Base-by-base conservation (phyloP, 352 stramenopile genomes). In the Globisporangium radiosum region DNA sequence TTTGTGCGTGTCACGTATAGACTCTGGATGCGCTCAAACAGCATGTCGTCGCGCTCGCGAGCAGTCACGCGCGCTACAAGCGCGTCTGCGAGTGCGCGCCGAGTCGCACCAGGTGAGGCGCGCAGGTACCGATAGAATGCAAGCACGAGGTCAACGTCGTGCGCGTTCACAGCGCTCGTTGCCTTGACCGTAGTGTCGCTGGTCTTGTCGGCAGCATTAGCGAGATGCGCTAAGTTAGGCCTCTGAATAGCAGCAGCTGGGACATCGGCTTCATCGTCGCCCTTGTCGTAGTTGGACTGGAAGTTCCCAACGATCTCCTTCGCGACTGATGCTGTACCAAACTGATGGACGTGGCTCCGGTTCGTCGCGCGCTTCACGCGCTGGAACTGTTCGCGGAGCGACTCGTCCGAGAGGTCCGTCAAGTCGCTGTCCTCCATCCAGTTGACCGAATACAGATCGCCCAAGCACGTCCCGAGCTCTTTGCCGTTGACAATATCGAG, bases 361-460 rank as follows among this genome's bases (percentile, higher is more conserved):
- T 68, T 84, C 8, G 88, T 96, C 69, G 75, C 70, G 5, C 74
- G 70, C 65, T 92, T 87, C 38, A 96, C 73, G 7, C 71, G 60
- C 11, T 76, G 59, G 57, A 80, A 95, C 70, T 97, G 89, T 38
- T 77, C 66, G 36, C 68, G 75, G n/a, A 97, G 68, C 10, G 84
- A 87, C 60, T 97, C 87, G 3, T 56, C 75, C 13, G 86, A 88
- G 14, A 94, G 63, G 55, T 92, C 80, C 4, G 81, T 89, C 38
- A 76, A 68, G 57, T 97, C 88, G 59, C 83, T 95, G 70, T 97
- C 87, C 60, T 96, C 79, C 81, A 97, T 95, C 85, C 87, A 97
- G 55, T 95, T 95, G 17, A 97, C 68, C 36, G 88, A 96, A 70
- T 95, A 96, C 44, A 95, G 59, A 61, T 97, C 88, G 14, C 88